Evolutionary conservation across 192 early-diverging fungal species (phyloP), one percentile per base, ranked within the genome.

Genomic region (Entrophospora sp.): DNA sequence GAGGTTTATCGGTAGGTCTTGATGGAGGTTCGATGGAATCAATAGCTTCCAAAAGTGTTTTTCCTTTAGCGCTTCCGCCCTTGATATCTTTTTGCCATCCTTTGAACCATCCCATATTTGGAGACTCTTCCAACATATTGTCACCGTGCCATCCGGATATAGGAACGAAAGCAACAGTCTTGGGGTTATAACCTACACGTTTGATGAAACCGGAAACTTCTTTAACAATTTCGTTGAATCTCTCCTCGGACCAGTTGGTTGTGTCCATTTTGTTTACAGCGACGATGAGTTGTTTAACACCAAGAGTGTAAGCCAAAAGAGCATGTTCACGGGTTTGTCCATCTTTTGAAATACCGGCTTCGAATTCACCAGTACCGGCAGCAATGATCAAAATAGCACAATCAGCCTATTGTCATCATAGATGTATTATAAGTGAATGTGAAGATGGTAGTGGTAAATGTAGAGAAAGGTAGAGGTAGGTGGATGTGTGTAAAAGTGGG

Each of bases 201-300:
- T 95, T 95, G 87, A 95, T 89, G 85, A 95, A 94, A 80, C 77
- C 80, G 74, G 89, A 83, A 63, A 94, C 87, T 79, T 96, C 95
- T 86, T 96, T 95, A 80, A 89, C 83, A 80, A 95, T 95, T 82
- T 96, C 94, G 69, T 86, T 82, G 88, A 89, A 96, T 77, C 96
- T 94, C 72, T 84, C 91, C 83, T 95, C 85, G 75, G 84, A 88
- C 86, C 88, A 98, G 80, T 90, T 87, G 87, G 88, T 87, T 77
- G 96, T 85, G 89, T 98, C 96, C 94, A 98, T 98, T 89, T 98
- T 98, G 93, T 98, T 98, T 82, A 98, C 87, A 77, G 91, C 94
- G 70, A 98, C 94, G 67, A 98, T 94, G 77, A 98, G 87, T 86
- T 98, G 96, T 75, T 82, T 86, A 78, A 98, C 96, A 88, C 96